A percentile compares a stretch with the other conserved stretches of the same genome.
Evolutionary conservation across 2,329 filamentous ascomycete genomes (phyloP).

Genomic region (Alternaria solani): DNA sequence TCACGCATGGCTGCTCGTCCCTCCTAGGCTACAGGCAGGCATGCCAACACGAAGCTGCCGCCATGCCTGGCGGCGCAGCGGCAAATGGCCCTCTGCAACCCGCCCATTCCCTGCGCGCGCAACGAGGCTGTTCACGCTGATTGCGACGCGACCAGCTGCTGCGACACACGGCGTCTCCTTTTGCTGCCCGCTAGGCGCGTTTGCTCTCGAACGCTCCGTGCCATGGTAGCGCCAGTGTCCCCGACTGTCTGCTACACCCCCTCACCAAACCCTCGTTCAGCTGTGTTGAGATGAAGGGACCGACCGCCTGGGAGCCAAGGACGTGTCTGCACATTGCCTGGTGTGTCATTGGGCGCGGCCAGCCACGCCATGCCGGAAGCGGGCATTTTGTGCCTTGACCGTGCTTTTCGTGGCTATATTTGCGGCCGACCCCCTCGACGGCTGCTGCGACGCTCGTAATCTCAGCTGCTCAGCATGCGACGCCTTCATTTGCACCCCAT

Average conservation of each 20-base stretch:
- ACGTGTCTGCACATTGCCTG: conserved; percentile 24
- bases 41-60: conserved; percentile 27
- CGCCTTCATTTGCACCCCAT: conserved; percentile 29
- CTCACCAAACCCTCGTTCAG: conserved; percentile 18
- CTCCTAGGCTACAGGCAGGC: conserved; percentile 20
- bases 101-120: conserved; percentile 5
- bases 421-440: conserved; percentile 32
- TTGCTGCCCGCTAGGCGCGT: conserved; percentile 15
- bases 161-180: conserved; percentile 39
- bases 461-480: conserved; percentile 27
- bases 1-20: conserved; percentile 16
- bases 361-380: conserved; percentile 10
- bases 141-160: conserved; percentile 23
- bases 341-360: conserved; percentile 20
- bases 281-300: conserved; percentile 22
- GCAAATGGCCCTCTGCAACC: conserved; percentile 5
- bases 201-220: conserved; percentile 18
- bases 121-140: conserved; percentile 22
- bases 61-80: conserved; percentile 32
- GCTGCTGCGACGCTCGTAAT: conserved; percentile 25
- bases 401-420: conserved; percentile 26
- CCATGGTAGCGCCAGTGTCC: conserved; percentile 20
- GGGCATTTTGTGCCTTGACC: conserved; percentile 24
- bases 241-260: conserved; percentile 17
- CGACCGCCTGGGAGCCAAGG: conserved; percentile 22